These are phyloP conservation scores for Guyanaporus albipodus DNA, from an alignment of 768 basidiomycete genomes.

Conservation along the genomic window DNA sequence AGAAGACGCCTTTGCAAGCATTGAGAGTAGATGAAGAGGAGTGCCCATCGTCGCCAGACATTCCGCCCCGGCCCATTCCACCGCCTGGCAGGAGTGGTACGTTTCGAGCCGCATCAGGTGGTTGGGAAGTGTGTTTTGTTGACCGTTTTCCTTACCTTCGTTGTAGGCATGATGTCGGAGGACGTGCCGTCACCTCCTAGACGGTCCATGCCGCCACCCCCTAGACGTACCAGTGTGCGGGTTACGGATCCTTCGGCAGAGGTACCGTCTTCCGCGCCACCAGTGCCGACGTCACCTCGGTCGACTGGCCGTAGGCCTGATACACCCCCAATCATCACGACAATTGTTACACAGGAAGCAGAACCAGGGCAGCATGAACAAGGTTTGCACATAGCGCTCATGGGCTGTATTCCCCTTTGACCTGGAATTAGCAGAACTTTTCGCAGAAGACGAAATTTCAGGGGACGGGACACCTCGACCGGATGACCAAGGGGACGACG, in stretches of 20 bases:
- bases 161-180: slow-evolving; percentile 13
- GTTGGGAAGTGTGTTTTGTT: neutral
- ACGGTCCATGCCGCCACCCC: slow-evolving; percentile 21
- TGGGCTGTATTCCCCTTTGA: neutral
- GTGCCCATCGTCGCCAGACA: slow-evolving; percentile 28
- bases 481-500: slow-evolving; percentile 38
- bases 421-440: neutral
- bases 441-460: slow-evolving; percentile 12
- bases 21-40: slow-evolving; percentile 22
- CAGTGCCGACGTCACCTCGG: slow-evolving; percentile 15
- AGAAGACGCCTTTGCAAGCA: slow-evolving; percentile 5
- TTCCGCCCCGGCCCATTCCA: slow-evolving; percentile 28
- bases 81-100: slow-evolving; percentile 30
- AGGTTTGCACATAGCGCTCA: slow-evolving; percentile 2
- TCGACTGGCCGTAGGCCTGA: slow-evolving; percentile 11
- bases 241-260: slow-evolving; percentile 8
- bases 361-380: slow-evolving; percentile 3
- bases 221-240: slow-evolving; percentile 23
- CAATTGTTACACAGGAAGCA: slow-evolving; percentile 10
- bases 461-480: slow-evolving; percentile 9
- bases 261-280: slow-evolving; percentile 18
- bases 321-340: slow-evolving; percentile 26
- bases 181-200: slow-evolving; percentile 11
- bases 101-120: neutral
- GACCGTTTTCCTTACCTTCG: neutral